These are phyloP conservation scores for Calocera cornea DNA, from an alignment of 768 basidiomycete species.

Conservation along the genomic window DNA sequence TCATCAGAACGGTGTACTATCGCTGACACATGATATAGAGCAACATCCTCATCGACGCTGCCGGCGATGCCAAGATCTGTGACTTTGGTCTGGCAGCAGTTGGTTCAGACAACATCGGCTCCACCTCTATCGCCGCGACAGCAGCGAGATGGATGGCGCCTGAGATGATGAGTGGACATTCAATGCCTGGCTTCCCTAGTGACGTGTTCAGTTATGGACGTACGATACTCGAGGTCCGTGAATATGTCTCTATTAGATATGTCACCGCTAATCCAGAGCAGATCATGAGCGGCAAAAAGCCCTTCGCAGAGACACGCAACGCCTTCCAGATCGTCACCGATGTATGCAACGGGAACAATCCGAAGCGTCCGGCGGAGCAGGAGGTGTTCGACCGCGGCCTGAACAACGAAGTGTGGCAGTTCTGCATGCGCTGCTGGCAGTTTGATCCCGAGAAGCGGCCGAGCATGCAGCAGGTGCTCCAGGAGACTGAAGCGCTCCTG, in stretches of 20 bases:
- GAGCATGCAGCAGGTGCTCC: neutral
- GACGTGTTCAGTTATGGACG: neutral
- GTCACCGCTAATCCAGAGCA: neutral
- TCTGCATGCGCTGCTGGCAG: conserved; percentile 4
- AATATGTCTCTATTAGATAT: neutral
- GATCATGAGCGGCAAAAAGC: conserved; percentile 2
- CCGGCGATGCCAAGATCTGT: neutral
- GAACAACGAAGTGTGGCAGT: neutral
- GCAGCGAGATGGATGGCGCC: neutral
- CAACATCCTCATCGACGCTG: neutral
- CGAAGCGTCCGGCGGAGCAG: neutral
- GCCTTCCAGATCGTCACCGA: conserved; percentile 2
- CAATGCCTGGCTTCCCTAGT: neutral
- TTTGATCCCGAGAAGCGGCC: neutral
- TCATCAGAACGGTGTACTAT: neutral
- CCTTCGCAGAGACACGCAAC: neutral
- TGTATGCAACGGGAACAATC: neutral
- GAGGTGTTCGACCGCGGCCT: neutral
- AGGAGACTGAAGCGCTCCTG: neutral
- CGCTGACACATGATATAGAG: neutral
- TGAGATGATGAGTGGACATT: neutral
- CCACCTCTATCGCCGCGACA: neutral
- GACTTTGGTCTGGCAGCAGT: neutral
- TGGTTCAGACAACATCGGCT: neutral
- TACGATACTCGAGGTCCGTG: neutral